phyloP scores from a whole-genome alignment of 805 yeast genomes.

The Yamadazyma phyllophila region DNA sequence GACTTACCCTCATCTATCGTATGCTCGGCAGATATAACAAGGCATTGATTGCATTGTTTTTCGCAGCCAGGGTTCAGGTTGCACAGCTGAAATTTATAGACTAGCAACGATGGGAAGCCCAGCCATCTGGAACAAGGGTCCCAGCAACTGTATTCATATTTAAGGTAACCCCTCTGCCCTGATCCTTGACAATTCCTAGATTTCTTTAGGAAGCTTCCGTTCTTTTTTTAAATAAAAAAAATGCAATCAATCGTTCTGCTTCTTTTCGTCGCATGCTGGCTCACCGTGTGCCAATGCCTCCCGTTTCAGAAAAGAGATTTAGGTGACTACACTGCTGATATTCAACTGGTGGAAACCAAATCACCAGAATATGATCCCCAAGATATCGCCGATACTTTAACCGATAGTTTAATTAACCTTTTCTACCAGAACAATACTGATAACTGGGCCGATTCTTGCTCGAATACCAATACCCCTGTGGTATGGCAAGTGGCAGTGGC shows the following conservation, averaged over 20 bases:
- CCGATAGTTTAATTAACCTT: conserved; percentile 6
- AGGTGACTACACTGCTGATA: conserved; percentile 11
- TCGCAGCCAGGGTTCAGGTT: conserved; percentile 12
- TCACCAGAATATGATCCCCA: conserved; percentile 14
- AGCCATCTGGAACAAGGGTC: too few species aligned
- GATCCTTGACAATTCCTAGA: background rate
- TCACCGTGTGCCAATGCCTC: background rate
- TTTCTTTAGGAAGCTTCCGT: background rate
- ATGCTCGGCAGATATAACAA: too few species aligned
- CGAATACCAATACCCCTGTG: conserved; percentile 13
- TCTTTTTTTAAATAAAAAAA: too few species aligned
- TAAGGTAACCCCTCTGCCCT: too few species aligned
- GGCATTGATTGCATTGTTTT: conserved; percentile 4
- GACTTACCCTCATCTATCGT: too few species aligned
- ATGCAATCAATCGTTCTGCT: background rate
- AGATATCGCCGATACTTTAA: conserved; percentile 8
- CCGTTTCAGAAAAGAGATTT: conserved; percentile 2
- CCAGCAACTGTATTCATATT: too few species aligned
- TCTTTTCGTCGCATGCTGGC: background rate
- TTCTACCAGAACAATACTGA: conserved; percentile 10
- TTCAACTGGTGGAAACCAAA: conserved; percentile 14
- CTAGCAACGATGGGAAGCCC: background rate
- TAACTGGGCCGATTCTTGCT: conserved; percentile 18
- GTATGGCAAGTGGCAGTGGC: conserved; percentile 27
- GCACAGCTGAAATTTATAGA: conserved; percentile 2